Base-by-base conservation (phyloP, 2,329 filamentous ascomycete genomes). In the Cryphonectria parasitica region DNA sequence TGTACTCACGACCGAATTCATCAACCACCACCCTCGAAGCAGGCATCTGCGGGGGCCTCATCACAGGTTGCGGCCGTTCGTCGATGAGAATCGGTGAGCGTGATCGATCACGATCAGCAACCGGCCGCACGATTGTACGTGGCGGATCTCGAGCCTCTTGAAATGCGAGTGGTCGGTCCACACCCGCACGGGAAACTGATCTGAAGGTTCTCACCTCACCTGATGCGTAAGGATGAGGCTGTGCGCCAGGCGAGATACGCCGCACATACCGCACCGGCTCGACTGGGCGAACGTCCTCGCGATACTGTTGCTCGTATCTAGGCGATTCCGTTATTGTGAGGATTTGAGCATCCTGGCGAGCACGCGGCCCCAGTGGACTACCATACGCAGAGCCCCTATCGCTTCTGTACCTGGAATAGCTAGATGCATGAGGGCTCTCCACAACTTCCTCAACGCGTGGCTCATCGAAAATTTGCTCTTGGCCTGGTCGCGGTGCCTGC, bases 1-100 rank as follows among this genome's bases (percentile, higher is more conserved):
- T 79, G 81, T 95, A 98, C 78, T 93, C 90, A 78, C 93, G 92
- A 56, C 94, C 94, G 79, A 90, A 93, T 73, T 92, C 89, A 80
- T 98, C 95, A 68, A 97, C 85, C 45, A 97, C 86, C 73, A 97
- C 91, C 72, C 91, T 89, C 69, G 90, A 84, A 62, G 87, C 82
- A 25, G 87, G 85, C 8, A 87, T 84, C 65, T 84, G 79, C 75
- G 83, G 84, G 63, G 84, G 84, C 1, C 82, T 81, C 81, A 88
- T 85, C n/a, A 83, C 82, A 52, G 61, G 52, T 43, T 86, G 82
- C 22, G 84, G 77, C 74, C 82, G 77, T 74, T 82, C 77, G 73
- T 85, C 82, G 73, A 82, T 77, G 75, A 83, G 77, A 49, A 83
- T 74, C 10, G 85, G 84, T 22, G 86, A 87, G 62, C 83, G 81